A percentile compares a stretch with the other conserved stretches of the same genome.
Conservation (phyloP, 2,329 filamentous ascomycete genomes). For the Juglanconis sp. region DNA sequence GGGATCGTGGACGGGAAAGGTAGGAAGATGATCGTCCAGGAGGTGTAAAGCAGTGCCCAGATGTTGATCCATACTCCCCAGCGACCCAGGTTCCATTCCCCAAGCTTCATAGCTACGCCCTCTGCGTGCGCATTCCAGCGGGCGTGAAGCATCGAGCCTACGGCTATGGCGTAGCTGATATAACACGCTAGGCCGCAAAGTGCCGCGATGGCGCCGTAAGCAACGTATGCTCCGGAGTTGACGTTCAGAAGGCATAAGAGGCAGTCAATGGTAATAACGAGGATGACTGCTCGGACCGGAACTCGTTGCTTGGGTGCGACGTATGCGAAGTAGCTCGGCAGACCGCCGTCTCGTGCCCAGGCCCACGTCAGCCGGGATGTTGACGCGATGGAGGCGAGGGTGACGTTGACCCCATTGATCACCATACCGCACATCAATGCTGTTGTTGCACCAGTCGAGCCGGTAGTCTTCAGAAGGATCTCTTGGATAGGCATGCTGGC, state of each 20-base stretch:
- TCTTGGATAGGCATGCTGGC: too few species aligned
- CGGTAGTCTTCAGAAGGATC: too few species aligned
- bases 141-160: slow-evolving; percentile 18
- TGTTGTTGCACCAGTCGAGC: too few species aligned
- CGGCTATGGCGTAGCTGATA: slow-evolving; percentile 18
- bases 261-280: slow-evolving; percentile 30
- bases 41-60: slow-evolving; percentile 17
- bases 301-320: slow-evolving; percentile 30
- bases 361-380: too few species aligned
- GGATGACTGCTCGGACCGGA: slow-evolving; percentile 34
- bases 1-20: slow-evolving; percentile 19
- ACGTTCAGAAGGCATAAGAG: slow-evolving; percentile 37
- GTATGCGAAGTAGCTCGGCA: slow-evolving; percentile 17
- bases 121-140: neutral
- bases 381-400: slow-evolving; percentile 29
- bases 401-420: slow-evolving; percentile 35
- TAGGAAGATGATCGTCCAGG: slow-evolving; percentile 15
- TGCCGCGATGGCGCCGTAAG: slow-evolving; percentile 36
- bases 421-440: slow-evolving; percentile 25
- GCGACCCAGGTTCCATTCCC: slow-evolving; percentile 16
- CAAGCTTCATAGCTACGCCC: neutral
- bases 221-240: slow-evolving; percentile 31
- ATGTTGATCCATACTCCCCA: slow-evolving; percentile 12
- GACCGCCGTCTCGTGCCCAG: too few species aligned
- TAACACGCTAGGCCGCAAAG: slow-evolving; percentile 23